Conservation (phyloP, 73 alveolate genomes). For the Urostyla sp. region DNA sequence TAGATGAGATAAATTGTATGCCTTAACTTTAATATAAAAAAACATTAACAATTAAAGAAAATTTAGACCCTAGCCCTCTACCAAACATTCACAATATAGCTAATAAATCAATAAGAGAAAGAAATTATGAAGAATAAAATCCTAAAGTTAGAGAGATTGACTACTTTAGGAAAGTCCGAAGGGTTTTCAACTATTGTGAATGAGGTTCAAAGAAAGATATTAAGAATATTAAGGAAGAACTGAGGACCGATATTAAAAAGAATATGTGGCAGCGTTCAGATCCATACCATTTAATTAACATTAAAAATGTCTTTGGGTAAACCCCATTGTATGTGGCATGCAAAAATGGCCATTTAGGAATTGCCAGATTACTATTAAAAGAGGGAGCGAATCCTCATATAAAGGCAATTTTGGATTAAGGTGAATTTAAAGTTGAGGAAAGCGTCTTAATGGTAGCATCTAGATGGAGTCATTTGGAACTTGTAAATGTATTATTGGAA, state of each 20-base stretch:
- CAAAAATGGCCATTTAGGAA: slow-evolving; percentile 62
- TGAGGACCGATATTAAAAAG: slow-evolving; percentile 26
- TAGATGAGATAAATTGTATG: slow-evolving; percentile 31
- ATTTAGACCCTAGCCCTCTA: not conserved
- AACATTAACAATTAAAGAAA: not conserved
- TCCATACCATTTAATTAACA: slow-evolving; percentile 41
- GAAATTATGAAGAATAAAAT: not conserved
- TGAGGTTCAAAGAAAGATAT: slow-evolving; percentile 31
- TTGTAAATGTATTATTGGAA: slow-evolving; percentile 7
- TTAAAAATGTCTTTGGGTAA: slow-evolving; percentile 10
- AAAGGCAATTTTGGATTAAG: slow-evolving; percentile 23
- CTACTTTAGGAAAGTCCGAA: slow-evolving; percentile 8
- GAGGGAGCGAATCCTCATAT: slow-evolving; percentile 69
- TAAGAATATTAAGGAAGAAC: not conserved
- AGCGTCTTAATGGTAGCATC: slow-evolving; percentile 60
- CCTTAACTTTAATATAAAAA: not conserved
- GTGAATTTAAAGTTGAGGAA: slow-evolving; percentile 65
- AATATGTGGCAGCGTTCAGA: slow-evolving; percentile 9
- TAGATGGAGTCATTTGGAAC: slow-evolving; percentile 67
- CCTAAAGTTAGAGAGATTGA: slow-evolving; percentile 46
- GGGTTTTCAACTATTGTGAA: slow-evolving; percentile 5
- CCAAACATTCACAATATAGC: not conserved
- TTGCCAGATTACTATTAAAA: slow-evolving; percentile 54
- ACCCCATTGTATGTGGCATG: slow-evolving; percentile 87
- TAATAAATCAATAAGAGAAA: not conserved